These are phyloP conservation scores for Pleurotus cornucopiae DNA, from an alignment of 768 basidiomycete genomes.

Conservation along the genomic window DNA sequence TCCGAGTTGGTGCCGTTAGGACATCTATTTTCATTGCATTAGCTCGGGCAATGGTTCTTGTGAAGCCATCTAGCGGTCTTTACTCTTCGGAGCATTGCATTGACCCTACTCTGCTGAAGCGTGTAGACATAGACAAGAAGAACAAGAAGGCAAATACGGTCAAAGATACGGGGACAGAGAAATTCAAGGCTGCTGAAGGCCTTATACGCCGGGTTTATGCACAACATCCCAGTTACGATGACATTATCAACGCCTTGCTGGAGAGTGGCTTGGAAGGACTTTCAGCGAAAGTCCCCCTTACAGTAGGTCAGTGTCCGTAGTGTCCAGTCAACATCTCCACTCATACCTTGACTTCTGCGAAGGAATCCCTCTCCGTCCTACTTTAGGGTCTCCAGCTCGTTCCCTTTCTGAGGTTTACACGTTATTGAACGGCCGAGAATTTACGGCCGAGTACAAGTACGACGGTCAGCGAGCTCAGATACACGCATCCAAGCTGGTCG, in stretches of 20 bases:
- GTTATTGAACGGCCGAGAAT: slow-evolving; percentile 58
- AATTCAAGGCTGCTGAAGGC: slow-evolving; percentile 55
- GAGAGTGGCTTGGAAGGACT: slow-evolving; percentile 59
- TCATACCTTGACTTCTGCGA: background rate
- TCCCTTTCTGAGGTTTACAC: slow-evolving; percentile 83
- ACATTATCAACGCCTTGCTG: slow-evolving; percentile 60
- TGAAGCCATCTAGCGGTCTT: slow-evolving; percentile 29
- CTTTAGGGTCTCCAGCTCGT: slow-evolving; percentile 82
- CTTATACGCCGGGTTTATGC: slow-evolving; percentile 71
- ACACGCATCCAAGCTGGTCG: slow-evolving; percentile 41
- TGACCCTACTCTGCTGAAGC: slow-evolving; percentile 22
- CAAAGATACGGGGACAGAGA: slow-evolving; percentile 32
- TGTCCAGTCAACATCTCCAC: background rate
- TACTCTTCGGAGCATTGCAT: slow-evolving; percentile 17
- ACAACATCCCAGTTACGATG: slow-evolving; percentile 71
- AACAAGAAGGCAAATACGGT: slow-evolving; percentile 23
- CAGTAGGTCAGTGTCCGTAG: slow-evolving; percentile 52
- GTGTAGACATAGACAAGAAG: slow-evolving; percentile 15
- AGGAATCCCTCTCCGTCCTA: slow-evolving; percentile 82
- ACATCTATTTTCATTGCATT: slow-evolving; percentile 78
- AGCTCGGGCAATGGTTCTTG: slow-evolving; percentile 72
- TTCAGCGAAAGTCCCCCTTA: slow-evolving; percentile 55
- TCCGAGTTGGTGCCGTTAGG: slow-evolving; percentile 86
- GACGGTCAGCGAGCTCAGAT: slow-evolving; percentile 86
- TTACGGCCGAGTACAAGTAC: slow-evolving; percentile 88